phyloP scores from a whole-genome alignment of 495 filamentous ascomycete species.

The Pyronema omphalodes region DNA sequence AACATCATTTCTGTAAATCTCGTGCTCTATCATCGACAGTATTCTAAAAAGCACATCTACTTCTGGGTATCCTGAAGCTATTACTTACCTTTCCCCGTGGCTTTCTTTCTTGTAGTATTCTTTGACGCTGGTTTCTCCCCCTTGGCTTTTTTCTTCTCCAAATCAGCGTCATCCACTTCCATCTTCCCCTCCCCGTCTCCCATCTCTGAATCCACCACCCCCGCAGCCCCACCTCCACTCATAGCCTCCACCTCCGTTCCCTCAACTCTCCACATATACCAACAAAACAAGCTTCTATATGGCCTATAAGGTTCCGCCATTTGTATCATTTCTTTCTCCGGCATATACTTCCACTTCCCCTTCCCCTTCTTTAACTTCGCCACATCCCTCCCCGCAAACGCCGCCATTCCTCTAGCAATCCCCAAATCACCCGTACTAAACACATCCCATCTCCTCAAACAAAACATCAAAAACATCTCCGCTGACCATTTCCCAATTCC shows the following conservation, averaged over 20 bases:
- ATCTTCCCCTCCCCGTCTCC: not conserved
- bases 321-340: conserved; percentile 78
- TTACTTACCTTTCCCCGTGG: not conserved
- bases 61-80: too few relatives aligned
- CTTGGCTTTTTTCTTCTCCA: not conserved
- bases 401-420: conserved; percentile 86
- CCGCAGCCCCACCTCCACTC: conserved; percentile 17
- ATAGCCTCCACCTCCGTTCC: conserved; percentile 54
- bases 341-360: conserved; percentile 96
- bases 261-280: conserved; percentile 84
- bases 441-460: conserved; percentile 77
- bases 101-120: not conserved
- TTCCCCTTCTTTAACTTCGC: conserved; percentile 58
- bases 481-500: conserved; percentile 83
- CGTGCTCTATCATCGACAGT: too few relatives aligned
- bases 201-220: not conserved
- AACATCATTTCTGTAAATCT: too few relatives aligned
- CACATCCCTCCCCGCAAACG: conserved; percentile 67
- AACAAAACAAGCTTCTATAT: conserved; percentile 54
- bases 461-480: conserved; percentile 94
- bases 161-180: not conserved
- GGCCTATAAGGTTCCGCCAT: conserved; percentile 62
- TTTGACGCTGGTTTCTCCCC: not conserved
- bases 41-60: too few relatives aligned
- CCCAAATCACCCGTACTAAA: conserved; percentile 87